Conservation (phyloP, 2,329 filamentous ascomycete genomes). For the Sclerotinia glacialis region DNA sequence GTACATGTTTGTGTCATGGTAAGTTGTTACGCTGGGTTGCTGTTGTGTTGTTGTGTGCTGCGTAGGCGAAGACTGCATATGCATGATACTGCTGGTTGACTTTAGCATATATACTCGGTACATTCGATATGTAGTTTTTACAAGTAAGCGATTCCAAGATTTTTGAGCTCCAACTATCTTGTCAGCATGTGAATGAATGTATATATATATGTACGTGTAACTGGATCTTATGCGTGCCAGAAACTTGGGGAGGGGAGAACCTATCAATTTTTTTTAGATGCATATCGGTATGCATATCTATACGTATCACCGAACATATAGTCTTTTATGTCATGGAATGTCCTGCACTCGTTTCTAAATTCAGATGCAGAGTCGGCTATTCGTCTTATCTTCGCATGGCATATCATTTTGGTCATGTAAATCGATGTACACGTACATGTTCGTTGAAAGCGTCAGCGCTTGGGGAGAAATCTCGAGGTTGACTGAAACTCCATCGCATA, state of each 20-base stretch:
- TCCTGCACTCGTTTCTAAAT: not conserved
- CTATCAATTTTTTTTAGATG: not conserved
- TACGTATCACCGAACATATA: not conserved
- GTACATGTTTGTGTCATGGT: not conserved
- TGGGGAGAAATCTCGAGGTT: not conserved
- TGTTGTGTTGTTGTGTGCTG: not conserved
- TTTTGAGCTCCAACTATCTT: not conserved
- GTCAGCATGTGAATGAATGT: not conserved
- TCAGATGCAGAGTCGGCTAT: not conserved
- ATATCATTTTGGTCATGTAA: not conserved
- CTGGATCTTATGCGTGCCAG: not conserved
- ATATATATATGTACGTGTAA: not conserved
- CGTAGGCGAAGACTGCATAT: constrained; percentile 4
- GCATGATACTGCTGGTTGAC: constrained; percentile 5
- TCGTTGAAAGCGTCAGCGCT: not conserved
- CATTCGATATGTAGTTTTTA: not conserved
- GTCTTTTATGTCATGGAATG: not conserved
- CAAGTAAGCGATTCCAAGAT: not conserved
- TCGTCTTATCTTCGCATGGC: not conserved
- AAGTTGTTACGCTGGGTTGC: not conserved
- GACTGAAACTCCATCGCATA: not conserved
- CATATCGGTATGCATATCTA: not conserved
- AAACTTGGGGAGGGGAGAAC: not conserved
- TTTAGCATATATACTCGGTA: not conserved
- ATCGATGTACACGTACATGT: not conserved